A percentile compares a stretch with the other conserved stretches of the same genome.
Evolutionary conservation across 2,329 filamentous ascomycete species (phyloP).

Genomic region (Cadophora gregata): DNA sequence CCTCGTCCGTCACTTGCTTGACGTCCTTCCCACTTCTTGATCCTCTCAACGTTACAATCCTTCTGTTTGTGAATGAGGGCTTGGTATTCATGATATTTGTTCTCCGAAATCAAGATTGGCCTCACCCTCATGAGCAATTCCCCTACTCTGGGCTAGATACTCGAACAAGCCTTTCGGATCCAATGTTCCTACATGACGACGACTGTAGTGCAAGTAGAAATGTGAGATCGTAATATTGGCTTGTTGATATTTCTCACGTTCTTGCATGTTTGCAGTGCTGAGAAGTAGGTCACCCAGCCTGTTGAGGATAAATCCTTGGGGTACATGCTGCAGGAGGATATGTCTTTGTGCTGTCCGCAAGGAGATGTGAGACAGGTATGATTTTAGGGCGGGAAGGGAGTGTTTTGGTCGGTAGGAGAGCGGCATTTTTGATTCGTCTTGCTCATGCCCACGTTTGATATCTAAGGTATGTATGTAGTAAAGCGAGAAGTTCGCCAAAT

Average conservation of each 20-base stretch:
- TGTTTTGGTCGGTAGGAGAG: slow-evolving; percentile 20
- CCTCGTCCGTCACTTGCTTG: slow-evolving; percentile 28
- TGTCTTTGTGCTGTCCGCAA: slow-evolving; percentile 13
- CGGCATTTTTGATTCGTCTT: slow-evolving; percentile 17
- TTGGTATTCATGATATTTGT: neutral
- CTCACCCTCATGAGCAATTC: slow-evolving; percentile 12
- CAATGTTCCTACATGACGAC: slow-evolving; percentile 48
- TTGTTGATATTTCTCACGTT: slow-evolving; percentile 49
- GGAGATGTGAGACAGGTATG: slow-evolving; percentile 27
- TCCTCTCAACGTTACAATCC: neutral
- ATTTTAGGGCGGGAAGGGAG: slow-evolving; percentile 24
- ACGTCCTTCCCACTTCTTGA: slow-evolving; percentile 13
- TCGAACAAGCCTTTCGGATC: slow-evolving; percentile 54
- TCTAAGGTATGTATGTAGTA: neutral
- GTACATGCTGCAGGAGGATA: slow-evolving; percentile 4
- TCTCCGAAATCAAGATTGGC: neutral
- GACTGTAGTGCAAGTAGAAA: slow-evolving; percentile 57
- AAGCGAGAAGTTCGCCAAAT: neutral
- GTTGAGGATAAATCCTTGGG: neutral
- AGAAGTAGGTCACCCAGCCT: slow-evolving; percentile 14
- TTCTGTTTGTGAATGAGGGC: neutral
- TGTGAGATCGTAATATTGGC: slow-evolving; percentile 62
- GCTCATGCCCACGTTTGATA: neutral
- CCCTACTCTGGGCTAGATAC: slow-evolving; percentile 51
- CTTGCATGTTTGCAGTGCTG: neutral